These are phyloP conservation scores for Penicillium sp. DNA, from an alignment of 2,329 filamentous ascomycete genomes.

Conservation along the genomic window DNA sequence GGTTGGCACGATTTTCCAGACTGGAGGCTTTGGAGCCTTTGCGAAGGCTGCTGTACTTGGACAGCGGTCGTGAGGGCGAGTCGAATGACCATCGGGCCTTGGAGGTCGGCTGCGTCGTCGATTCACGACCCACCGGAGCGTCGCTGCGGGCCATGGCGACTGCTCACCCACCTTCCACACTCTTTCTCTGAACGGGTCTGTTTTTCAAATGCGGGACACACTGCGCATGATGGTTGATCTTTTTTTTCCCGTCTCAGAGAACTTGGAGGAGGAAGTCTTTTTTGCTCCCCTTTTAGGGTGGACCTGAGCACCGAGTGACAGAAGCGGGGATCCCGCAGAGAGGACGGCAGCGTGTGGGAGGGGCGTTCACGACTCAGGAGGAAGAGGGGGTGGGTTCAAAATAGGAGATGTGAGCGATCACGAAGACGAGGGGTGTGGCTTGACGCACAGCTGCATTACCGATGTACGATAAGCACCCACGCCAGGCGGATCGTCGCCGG, in stretches of 20 bases:
- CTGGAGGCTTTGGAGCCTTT: conserved; percentile 4
- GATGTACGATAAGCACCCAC: conserved; percentile 3
- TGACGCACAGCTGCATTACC: conserved; percentile 8
- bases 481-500: background rate
- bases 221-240: conserved; percentile 13
- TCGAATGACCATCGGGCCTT: conserved; percentile 13
- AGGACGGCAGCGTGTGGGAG: conserved; percentile 10
- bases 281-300: background rate
- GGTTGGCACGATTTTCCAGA: conserved; percentile 5
- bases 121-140: conserved; percentile 10
- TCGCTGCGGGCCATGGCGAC: conserved; percentile 15
- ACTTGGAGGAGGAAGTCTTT: background rate
- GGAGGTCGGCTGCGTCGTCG: conserved; percentile 11
- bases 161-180: conserved; percentile 4
- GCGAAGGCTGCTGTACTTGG: conserved; percentile 3
- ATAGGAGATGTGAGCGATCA: conserved; percentile 3
- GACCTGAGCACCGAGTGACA: background rate
- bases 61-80: conserved; percentile 8
- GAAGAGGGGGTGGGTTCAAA: too few species aligned
- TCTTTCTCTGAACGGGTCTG: conserved; percentile 3
- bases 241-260: background rate
- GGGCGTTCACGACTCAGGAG: background rate
- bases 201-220: conserved; percentile 9
- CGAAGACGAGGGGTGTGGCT: conserved; percentile 8
- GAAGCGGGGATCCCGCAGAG: conserved; percentile 3